Evolutionary conservation across 1,139 yeast species (phyloP).

Genomic region (Kodamaea fungicola): DNA sequence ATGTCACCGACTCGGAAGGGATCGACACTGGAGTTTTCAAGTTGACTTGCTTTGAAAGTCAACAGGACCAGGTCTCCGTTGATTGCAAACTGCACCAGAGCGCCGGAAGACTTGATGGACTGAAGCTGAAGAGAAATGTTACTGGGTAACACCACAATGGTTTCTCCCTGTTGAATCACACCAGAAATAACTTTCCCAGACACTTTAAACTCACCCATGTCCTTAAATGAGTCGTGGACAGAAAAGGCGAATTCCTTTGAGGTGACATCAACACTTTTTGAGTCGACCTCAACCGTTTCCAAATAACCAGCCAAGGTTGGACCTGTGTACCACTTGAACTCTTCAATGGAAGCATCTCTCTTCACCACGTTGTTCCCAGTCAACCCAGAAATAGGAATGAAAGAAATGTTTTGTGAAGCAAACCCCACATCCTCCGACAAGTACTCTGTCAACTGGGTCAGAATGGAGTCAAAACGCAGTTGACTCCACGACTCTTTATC

Average conservation of each 20-base stretch:
- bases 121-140: conserved; percentile 34
- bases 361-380: conserved; percentile 77
- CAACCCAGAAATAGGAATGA: conserved; percentile 85
- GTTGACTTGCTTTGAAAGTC: conserved; percentile 45
- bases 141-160: conserved; percentile 58
- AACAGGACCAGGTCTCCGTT: conserved; percentile 71
- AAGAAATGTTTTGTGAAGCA: conserved; percentile 44
- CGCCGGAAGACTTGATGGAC: conserved; percentile 24
- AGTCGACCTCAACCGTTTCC: conserved; percentile 29
- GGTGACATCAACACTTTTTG: conserved; percentile 11
- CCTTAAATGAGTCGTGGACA: conserved; percentile 42
- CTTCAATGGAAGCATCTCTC: conserved; percentile 24
- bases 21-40: conserved; percentile 49
- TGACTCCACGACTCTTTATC: conserved; percentile 73
- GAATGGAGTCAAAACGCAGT: conserved; percentile 61
- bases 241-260: conserved; percentile 46
- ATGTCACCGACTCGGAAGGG: conserved; percentile 65
- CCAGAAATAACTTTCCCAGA: conserved; percentile 79
- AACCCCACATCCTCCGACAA: conserved; percentile 64
- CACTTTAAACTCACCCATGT: conserved; percentile 39
- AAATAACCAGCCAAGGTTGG: conserved; percentile 61
- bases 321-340: conserved; percentile 61
- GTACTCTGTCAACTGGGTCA: conserved; percentile 54
- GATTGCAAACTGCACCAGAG: conserved; percentile 44
- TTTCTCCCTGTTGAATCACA: conserved; percentile 71